Conservation (phyloP, 163 green algal species). For the Prototheca wickerhamii region DNA sequence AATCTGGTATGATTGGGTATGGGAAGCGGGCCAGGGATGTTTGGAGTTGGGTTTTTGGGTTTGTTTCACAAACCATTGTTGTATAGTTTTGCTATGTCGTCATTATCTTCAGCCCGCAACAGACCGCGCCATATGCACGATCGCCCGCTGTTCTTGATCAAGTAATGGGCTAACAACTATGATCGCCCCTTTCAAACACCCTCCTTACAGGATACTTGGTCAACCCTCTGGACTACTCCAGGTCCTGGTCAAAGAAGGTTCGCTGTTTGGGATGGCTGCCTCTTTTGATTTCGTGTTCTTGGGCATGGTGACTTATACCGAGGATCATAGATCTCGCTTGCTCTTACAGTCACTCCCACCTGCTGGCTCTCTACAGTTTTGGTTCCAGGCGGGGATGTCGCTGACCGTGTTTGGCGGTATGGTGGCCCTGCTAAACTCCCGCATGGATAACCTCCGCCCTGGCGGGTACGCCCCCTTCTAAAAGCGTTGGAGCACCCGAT, state of each 20-base stretch:
- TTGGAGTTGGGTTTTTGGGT: not conserved
- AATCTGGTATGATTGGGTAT: slow-evolving; percentile 9
- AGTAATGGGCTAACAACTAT: too few species aligned
- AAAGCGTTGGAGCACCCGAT: too few species aligned
- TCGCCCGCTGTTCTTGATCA: too few species aligned
- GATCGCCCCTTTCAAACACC: too few species aligned
- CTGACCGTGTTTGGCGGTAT: slow-evolving; percentile 17
- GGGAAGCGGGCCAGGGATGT: not conserved
- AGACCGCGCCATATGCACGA: too few species aligned
- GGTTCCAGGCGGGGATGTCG: slow-evolving; percentile 12
- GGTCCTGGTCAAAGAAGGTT: slow-evolving; percentile 2
- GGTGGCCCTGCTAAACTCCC: slow-evolving; percentile 8
- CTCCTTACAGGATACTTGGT: slow-evolving; percentile 14
- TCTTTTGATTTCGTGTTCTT: not conserved
- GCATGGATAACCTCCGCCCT: not conserved
- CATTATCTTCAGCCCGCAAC: too few species aligned
- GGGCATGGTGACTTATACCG: not conserved
- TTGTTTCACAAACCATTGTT: too few species aligned
- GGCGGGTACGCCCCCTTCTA: not conserved
- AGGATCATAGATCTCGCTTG: too few species aligned
- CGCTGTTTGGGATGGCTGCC: not conserved
- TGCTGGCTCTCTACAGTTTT: slow-evolving; percentile 1
- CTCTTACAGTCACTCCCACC: too few species aligned
- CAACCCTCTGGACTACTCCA: not conserved
- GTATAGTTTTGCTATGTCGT: too few species aligned